These are phyloP conservation scores for Usnea hakonensis DNA, from an alignment of 495 filamentous ascomycete species.

Conservation along the genomic window DNA sequence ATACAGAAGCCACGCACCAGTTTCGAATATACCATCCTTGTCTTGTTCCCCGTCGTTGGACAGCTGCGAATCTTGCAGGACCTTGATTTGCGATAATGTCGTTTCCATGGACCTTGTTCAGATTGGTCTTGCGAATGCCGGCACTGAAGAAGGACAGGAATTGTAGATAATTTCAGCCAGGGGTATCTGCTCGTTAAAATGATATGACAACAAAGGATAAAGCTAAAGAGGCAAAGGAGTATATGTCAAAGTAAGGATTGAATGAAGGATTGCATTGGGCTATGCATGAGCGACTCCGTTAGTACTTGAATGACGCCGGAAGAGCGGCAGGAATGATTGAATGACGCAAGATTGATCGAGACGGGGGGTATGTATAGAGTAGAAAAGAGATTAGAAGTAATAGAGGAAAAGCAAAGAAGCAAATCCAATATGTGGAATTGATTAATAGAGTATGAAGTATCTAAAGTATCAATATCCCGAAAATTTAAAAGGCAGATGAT, in stretches of 20 bases:
- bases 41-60: not conserved
- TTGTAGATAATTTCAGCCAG: not conserved
- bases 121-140: slow-evolving; percentile 9
- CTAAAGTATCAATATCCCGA: too few species aligned
- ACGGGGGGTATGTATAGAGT: not conserved
- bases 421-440: not conserved
- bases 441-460: too few species aligned
- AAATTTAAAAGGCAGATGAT: too few species aligned
- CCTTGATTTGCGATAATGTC: not conserved
- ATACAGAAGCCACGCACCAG: not conserved
- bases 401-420: not conserved
- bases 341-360: too few species aligned
- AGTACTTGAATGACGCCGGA: not conserved
- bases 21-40: not conserved
- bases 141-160: not conserved
- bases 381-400: not conserved
- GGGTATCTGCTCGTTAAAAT: not conserved
- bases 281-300: not conserved
- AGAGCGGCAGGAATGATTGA: not conserved
- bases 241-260: not conserved
- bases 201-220: not conserved
- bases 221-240: not conserved
- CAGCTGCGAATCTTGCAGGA: not conserved
- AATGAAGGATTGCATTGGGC: not conserved
- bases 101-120: slow-evolving; percentile 8